Evolutionary conservation across 352 stramenopile species (phyloP).

Genomic region (Globisporangium iwayamae): DNA sequence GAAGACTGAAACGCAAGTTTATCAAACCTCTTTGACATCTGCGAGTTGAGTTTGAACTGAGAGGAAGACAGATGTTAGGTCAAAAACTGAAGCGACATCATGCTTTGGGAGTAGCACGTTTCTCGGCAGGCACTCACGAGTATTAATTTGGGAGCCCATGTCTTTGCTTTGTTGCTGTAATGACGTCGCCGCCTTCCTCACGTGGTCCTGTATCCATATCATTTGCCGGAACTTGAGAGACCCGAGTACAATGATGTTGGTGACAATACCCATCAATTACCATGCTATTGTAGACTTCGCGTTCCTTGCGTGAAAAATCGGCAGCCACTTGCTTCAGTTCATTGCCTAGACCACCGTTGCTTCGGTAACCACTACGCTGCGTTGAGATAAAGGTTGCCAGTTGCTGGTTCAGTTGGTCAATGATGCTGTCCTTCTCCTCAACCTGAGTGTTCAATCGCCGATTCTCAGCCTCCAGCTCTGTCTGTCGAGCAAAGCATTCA

Average conservation of each 20-base stretch:
- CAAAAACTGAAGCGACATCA: neutral
- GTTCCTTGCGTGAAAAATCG: constrained; percentile 14
- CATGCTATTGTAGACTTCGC: constrained; percentile 18
- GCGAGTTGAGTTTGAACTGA: constrained; percentile 6
- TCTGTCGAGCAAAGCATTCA: neutral
- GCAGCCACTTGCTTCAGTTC: constrained; percentile 12
- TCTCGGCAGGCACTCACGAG: constrained; percentile 15
- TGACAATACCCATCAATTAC: neutral
- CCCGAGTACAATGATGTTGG: neutral
- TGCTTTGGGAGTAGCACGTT: neutral
- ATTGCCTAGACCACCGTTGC: neutral
- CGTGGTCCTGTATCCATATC: constrained; percentile 15
- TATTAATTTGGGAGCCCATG: constrained; percentile 16
- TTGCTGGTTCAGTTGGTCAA: constrained; percentile 11
- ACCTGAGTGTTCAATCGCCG: neutral
- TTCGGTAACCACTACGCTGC: neutral
- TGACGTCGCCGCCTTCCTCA: constrained; percentile 14
- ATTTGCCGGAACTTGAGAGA: neutral
- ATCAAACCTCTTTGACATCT: constrained; percentile 9
- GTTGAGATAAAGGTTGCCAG: neutral
- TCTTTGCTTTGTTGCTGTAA: constrained; percentile 18
- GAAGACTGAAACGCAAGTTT: neutral
- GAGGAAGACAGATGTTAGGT: neutral
- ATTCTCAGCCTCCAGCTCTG: constrained; percentile 8
- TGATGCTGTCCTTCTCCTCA: constrained; percentile 6